These are phyloP conservation scores for Sporothrix sp. DNA, from an alignment of 2,329 filamentous ascomycete genomes.

Conservation along the genomic window DNA sequence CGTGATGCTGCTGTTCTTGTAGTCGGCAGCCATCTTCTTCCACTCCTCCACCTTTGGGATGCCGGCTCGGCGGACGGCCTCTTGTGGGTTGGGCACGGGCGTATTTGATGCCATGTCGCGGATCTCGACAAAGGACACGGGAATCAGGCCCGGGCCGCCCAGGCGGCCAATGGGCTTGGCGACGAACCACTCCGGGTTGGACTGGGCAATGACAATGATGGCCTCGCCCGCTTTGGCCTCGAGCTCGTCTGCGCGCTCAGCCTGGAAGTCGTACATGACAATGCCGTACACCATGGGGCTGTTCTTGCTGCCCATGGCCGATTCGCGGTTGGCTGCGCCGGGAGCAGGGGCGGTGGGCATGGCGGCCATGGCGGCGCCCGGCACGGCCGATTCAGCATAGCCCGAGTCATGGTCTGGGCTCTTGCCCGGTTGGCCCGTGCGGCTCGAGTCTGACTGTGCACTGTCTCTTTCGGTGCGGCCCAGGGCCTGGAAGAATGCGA, in stretches of 20 bases:
- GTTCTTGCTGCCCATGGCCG: conserved; percentile 40
- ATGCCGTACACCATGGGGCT: conserved; percentile 94
- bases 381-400: conserved; percentile 53
- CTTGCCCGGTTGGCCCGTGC: conserved; percentile 40
- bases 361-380: conserved; percentile 10
- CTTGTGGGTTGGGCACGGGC: conserved; percentile 69
- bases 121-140: conserved; percentile 93
- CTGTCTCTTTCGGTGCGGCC: conserved; percentile 90
- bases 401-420: conserved; percentile 81
- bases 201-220: conserved; percentile 97
- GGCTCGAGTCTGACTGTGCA: conserved; percentile 53
- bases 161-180: conserved; percentile 96
- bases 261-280: conserved; percentile 93
- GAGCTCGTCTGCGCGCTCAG: conserved; percentile 89
- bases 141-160: conserved; percentile 91
- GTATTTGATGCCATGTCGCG: conserved; percentile 84
- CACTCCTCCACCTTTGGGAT: conserved; percentile 95
- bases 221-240: conserved; percentile 92
- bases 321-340: conserved; percentile 36
- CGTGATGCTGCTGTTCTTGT: conserved; percentile 98
- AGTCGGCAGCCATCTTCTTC: conserved; percentile 99
- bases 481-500: conserved; percentile 84
- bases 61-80: conserved; percentile 77
- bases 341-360: conserved; percentile 6
- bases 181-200: conserved; percentile 98